A percentile compares a stretch with the other conserved stretches of the same genome.
Conservation (phyloP, 2,329 filamentous ascomycete species). For the Zalaria obscura region DNA sequence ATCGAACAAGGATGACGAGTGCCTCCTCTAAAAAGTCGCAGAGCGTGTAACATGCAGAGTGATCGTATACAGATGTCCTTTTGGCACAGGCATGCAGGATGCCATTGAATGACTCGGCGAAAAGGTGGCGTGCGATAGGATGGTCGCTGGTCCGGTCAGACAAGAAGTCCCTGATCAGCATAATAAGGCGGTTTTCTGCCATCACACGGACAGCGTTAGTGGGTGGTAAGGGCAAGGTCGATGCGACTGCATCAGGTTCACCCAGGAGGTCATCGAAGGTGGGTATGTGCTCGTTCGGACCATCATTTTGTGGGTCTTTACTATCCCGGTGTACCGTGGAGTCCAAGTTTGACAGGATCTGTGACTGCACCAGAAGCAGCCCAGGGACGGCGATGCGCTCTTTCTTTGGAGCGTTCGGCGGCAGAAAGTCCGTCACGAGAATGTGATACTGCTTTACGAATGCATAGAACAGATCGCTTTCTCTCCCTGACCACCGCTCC, state of each 20-base stretch:
- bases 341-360: conserved; percentile 66
- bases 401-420: conserved; percentile 31
- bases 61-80: conserved; percentile 66
- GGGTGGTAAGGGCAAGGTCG: conserved; percentile 46
- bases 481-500: conserved; percentile 70
- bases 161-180: conserved; percentile 69
- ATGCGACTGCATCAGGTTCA: conserved; percentile 52
- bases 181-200: conserved; percentile 77
- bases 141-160: conserved; percentile 43
- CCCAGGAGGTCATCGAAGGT: conserved; percentile 54
- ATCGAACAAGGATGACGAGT: conserved; percentile 51
- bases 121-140: conserved; percentile 48
- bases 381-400: conserved; percentile 57
- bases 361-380: conserved; percentile 67
- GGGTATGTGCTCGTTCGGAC: conserved; percentile 25
- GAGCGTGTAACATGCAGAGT: conserved; percentile 73
- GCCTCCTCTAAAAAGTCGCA: conserved; percentile 83
- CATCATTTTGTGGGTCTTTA: conserved; percentile 19
- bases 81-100: conserved; percentile 62
- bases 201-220: conserved; percentile 64
- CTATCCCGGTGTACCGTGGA: conserved; percentile 67
- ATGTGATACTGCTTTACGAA: conserved; percentile 83
- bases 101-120: conserved; percentile 60
- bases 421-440: conserved; percentile 51
- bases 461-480: conserved; percentile 82